Base-by-base conservation (phyloP, 2,329 filamentous ascomycete species). In the Diaporthe vexans region DNA sequence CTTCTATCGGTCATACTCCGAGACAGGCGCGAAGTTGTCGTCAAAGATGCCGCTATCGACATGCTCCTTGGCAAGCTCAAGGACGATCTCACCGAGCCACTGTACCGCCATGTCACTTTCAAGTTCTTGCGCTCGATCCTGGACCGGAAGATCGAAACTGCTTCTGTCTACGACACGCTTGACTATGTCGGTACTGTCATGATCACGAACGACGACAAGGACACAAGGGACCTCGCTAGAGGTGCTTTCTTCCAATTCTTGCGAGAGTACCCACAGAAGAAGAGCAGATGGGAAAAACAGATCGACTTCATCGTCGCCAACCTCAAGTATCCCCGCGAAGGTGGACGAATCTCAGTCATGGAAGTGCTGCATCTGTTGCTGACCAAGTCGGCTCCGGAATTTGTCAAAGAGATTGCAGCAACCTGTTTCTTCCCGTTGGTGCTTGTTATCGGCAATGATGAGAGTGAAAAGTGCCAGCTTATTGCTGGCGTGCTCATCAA, bases 221-320 rank as follows among this genome's bases (percentile, higher is more conserved):
- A 94, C 77, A 96, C 96, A 3, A 91, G 97, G 70, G 95, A 98
- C 81, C 87, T 97, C 51, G 95, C 96, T 19, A 90, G 97, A 73
- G 95, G 95, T 26, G 93, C 95, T 19, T 99, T 97, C 83, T 93
- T 98, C 82, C 95, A 98, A 78, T 99, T 99, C 84, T 86, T 99
- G 73, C 91, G 95, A 77, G 95, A 98, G 71, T 99, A 98, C 80
- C 96, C 97, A 0, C 97, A 98, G 82, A 95, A 94, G 79, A 95
- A 95, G 83, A 94, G 92, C 76, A 90, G 97, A 19, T 97, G 97
- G 92, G 89, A 91, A 52, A 97, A 97, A 81, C 96, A 98, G 81
- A 89, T 98, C 68, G 91, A 89, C 73, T 99, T 98, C 81, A 88
- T 99, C 65, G 90, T 97, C 67, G 94, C 94, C 79, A 99, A 99